Evolutionary conservation across 768 basidiomycete species (phyloP).

Genomic region (Lactarius psammicola): DNA sequence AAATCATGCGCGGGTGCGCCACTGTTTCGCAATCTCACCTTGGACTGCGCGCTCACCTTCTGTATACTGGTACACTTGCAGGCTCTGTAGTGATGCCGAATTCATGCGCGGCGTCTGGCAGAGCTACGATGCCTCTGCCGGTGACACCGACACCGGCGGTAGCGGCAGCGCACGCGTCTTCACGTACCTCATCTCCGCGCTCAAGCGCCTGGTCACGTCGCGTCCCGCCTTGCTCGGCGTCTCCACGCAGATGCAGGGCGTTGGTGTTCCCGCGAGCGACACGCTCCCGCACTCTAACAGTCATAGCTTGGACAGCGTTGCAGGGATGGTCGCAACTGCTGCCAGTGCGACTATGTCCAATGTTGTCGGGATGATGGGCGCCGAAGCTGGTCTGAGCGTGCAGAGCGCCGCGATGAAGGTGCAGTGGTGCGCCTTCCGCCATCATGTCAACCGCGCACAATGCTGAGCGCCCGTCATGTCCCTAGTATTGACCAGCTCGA

Average conservation of each 20-base stretch:
- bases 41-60: not conserved
- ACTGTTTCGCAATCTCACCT: not conserved
- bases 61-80: not conserved
- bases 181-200: constrained; percentile 70
- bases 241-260: constrained; percentile 74
- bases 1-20: constrained; percentile 28
- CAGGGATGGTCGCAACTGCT: constrained; percentile 80
- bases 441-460: constrained; percentile 11
- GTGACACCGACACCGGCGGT: constrained; percentile 57
- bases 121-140: constrained; percentile 17
- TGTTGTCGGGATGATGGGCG: constrained; percentile 82
- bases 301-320: constrained; percentile 63
- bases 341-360: constrained; percentile 82
- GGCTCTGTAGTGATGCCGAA: constrained; percentile 26
- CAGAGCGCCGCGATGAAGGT: constrained; percentile 81
- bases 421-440: constrained; percentile 63
- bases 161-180: constrained; percentile 68
- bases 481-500: constrained; percentile 94
- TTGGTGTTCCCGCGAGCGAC: constrained; percentile 53
- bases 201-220: constrained; percentile 86
- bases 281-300: constrained; percentile 46
- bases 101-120: constrained; percentile 27
- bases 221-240: constrained; percentile 84
- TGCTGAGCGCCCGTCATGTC: not conserved
- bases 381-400: constrained; percentile 66